Base-by-base conservation (phyloP, 345 rosid species). In the Pistacia integerrima region DNA sequence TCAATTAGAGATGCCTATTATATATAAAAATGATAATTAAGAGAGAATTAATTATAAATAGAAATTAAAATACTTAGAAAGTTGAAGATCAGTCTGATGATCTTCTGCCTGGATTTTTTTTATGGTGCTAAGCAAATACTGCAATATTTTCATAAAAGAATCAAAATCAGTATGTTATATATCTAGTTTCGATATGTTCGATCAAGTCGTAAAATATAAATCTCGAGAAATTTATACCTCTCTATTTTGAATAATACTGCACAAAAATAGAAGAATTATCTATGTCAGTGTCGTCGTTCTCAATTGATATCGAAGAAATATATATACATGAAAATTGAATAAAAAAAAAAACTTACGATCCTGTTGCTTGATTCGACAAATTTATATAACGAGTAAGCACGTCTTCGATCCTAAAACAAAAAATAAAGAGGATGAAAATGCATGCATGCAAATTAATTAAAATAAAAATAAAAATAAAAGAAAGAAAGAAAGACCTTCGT, bases 301-400 rank as follows among this genome's bases (percentile, higher is more conserved):
- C 46, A 55, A n/a, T 57, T 2, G 28, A 59, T 0, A 41, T 22
- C 7, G 25, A 7, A 49, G 12, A 52, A 60, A 76, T 3, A 44
- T 36, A 59, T 28, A n/a, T 69, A 66, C 25, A 41, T 17, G 14
- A 70, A 11, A 2, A 49, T 49, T 8, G 0, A 64, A 13, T 33
- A 54, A 46, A 57, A 16, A 16, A 28, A 16, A 11, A 1, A 16
- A 2, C 80, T 11, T 83, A 93, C 98, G 84, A 84, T 52, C 82
- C 88, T 87, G 90, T 84, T 87, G 92, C 93, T 85, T 87, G 91
- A 58, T 83, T 87, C 2, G 90, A 78, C 11, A 92, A 83, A 81
- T 85, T 79, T 64, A 92, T 67, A 74, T 87, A 93, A 55, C 94
- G 92, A 12, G 84, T 57, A 70, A 93, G 81, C 38, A 90, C 94